Evolutionary conservation across 192 early-diverging fungal genomes (phyloP).

Genomic region (Glomus cerebriforme): DNA sequence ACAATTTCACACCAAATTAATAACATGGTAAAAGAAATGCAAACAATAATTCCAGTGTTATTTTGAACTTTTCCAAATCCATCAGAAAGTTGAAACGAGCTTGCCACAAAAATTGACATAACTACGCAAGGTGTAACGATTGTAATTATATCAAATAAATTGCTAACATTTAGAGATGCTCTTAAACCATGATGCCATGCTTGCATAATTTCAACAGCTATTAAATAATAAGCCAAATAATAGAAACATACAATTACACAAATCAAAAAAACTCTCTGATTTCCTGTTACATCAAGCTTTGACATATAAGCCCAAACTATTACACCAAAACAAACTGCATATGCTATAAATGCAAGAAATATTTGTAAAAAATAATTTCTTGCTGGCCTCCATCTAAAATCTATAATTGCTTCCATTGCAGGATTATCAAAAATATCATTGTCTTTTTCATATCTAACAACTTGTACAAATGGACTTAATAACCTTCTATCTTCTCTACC

Average conservation of each 20-base stretch:
- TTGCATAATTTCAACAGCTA: not conserved
- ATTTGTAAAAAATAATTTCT: not conserved
- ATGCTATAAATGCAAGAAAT: not conserved
- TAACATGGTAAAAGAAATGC: not conserved
- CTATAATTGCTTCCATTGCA: constrained; percentile 7
- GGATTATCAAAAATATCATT: constrained; percentile 4
- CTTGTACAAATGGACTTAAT: constrained; percentile 3
- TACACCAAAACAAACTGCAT: not conserved
- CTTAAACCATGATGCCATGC: not conserved
- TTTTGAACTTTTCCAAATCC: not conserved
- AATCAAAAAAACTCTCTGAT: not conserved
- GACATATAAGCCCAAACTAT: not conserved
- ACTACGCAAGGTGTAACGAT: not conserved
- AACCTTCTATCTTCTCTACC: not conserved
- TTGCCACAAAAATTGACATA: not conserved
- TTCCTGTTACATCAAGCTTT: not conserved
- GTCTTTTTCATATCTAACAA: not conserved
- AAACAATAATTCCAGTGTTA: not conserved
- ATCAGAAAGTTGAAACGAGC: not conserved
- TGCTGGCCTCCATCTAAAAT: not conserved
- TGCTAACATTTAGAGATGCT: not conserved
- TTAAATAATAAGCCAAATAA: constrained; percentile 10
- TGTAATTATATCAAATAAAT: not conserved
- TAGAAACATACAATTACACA: not conserved
- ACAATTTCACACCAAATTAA: not conserved